A percentile compares a stretch with the other conserved stretches of the same genome.
Conservation (phyloP, 306 rosid genomes). For the Inga leiocalycina region DNA sequence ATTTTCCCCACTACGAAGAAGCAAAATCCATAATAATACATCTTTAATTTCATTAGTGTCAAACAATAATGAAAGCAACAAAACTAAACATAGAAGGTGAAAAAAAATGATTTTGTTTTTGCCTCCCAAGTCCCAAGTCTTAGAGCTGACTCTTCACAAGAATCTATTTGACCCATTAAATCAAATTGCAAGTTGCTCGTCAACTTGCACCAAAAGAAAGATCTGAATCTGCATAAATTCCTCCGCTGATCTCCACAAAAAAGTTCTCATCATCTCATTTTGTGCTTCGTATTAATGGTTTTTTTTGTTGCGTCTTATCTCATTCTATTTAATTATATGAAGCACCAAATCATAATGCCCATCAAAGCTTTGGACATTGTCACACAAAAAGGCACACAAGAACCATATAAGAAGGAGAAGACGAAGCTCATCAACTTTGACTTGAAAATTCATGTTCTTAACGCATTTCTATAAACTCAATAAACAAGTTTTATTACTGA, state of each 20-base stretch:
- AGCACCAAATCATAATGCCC: conserved; percentile 42
- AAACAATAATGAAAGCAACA: conserved; percentile 39
- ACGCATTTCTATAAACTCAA: conserved; percentile 22
- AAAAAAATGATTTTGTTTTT: conserved; percentile 29
- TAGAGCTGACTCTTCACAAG: conserved; percentile 48
- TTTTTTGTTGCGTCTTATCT: conserved; percentile 35
- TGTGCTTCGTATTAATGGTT: conserved; percentile 37
- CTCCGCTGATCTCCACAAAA: conserved; percentile 36
- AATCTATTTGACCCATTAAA: conserved; percentile 49
- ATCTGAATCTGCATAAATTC: conserved; percentile 52
- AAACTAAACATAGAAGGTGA: conserved; percentile 20
- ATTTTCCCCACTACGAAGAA: background rate
- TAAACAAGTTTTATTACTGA: conserved; percentile 3
- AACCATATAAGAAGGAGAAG: conserved; percentile 2
- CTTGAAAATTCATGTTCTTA: conserved; percentile 28
- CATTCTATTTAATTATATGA: conserved; percentile 42
- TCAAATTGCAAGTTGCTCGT: conserved; percentile 48
- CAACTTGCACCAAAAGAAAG: conserved; percentile 52
- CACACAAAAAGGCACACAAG: conserved; percentile 32
- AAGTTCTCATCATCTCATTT: conserved; percentile 35
- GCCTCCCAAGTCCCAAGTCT: conserved; percentile 40
- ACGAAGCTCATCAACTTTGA: conserved; percentile 30
- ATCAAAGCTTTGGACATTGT: conserved; percentile 40
- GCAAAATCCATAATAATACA: background rate
- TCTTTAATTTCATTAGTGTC: background rate